phyloP scores from a whole-genome alignment of 2,329 filamentous ascomycete species.

The Sporothrix humicola region DNA sequence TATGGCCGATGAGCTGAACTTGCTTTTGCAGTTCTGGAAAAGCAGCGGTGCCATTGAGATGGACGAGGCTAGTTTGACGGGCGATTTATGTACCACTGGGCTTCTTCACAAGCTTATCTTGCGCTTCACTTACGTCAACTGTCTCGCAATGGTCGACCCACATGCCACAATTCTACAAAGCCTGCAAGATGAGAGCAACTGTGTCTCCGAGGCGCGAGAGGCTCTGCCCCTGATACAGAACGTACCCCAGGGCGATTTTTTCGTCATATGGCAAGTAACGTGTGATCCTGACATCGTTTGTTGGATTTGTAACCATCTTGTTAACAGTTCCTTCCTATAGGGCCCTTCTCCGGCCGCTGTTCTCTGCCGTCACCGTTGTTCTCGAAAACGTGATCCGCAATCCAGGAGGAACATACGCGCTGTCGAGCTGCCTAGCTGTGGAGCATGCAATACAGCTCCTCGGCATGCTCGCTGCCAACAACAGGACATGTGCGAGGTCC shows the following conservation, averaged over 20 bases:
- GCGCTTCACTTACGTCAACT: constrained; percentile 23
- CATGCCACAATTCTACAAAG: background rate
- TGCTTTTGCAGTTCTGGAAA: background rate
- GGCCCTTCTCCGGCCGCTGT: constrained; percentile 7
- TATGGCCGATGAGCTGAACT: constrained; percentile 10
- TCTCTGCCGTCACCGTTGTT: constrained; percentile 9
- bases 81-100: background rate
- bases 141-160: constrained; percentile 15
- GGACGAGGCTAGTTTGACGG: constrained; percentile 6
- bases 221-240: background rate
- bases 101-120: background rate
- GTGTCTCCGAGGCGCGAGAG: background rate
- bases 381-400: constrained; percentile 22
- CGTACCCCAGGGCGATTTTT: background rate
- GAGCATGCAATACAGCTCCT: constrained; percentile 7
- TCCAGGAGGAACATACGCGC: constrained; percentile 10
- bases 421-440: background rate
- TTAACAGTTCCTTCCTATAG: background rate
- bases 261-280: background rate
- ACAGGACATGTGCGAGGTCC: background rate
- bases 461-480: constrained; percentile 10
- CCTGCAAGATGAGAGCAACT: constrained; percentile 12
- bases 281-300: background rate
- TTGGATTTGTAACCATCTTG: background rate
- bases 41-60: background rate